Base-by-base conservation (phyloP, 306 rosid genomes). In the Delonix regia region DNA sequence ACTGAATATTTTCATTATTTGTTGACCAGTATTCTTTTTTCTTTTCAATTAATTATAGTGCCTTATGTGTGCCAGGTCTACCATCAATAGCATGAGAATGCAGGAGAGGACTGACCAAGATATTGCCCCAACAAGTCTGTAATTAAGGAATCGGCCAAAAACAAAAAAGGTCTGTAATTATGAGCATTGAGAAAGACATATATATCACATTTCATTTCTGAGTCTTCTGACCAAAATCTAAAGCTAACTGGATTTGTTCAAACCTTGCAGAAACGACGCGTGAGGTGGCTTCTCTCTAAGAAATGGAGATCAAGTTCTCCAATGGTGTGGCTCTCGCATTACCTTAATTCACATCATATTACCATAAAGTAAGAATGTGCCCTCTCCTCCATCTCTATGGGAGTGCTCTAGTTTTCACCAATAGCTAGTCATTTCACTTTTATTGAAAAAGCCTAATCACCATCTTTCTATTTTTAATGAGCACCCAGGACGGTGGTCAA, bases 301-400 rank as follows among this genome's bases (percentile, higher is more conserved):
- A 33, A 25, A 65, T 4, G 71, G 30, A 38, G 48, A 19, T n/a
- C 0, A 38, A 34, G 25, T 34, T 4, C 69, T 16, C 34, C 47
- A 63, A 34, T 12, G 25, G 25, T 63, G 47, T 9, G 16, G 21
- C 19, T n/a, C 59, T 33, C 36, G 47, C 41, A 27, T n/a, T 63
- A 36, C 69, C 71, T 38, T 65, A 38, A 57, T 24, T 25, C n/a
- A 57, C 64, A 57, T 24, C 1, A 25, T 7, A 15, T 27, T 9
- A 25, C 4, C 36, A 13, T 57, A 57, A 57, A 57, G 7, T 25
- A 27, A 27, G 71, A 65, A 39, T 65, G 49, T 42, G 12, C 13
- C 49, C 24, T 72, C 48, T 72, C 65, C 60, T 15, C 52, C 77
- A 22, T 36, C 9, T 55, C 47, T 3, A 36, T 38, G 71, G 71